phyloP scores from a whole-genome alignment of 768 basidiomycete genomes.

The Leccinum longicurvipes region DNA sequence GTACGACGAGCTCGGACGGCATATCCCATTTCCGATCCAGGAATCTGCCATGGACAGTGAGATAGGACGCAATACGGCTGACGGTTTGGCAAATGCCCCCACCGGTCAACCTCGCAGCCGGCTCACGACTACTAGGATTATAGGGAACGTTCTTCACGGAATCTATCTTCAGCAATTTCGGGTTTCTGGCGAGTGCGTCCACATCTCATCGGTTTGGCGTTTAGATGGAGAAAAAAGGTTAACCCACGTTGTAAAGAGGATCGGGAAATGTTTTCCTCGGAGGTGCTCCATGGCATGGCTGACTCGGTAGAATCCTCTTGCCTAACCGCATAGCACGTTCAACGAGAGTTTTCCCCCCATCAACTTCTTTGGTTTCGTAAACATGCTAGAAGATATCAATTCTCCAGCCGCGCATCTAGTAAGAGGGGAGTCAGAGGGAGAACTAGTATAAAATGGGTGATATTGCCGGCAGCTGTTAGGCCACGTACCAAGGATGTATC shows the following conservation, averaged over 20 bases:
- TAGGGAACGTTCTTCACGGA: not conserved
- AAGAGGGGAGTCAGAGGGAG: not conserved
- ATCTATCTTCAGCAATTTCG: not conserved
- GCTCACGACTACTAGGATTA: not conserved
- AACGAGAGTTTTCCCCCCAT: not conserved
- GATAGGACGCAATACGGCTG: not conserved
- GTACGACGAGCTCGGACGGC: not conserved
- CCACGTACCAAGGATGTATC: conserved; percentile 12
- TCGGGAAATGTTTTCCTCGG: not conserved
- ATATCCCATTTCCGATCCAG: not conserved
- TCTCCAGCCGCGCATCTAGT: conserved; percentile 9
- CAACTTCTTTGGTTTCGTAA: conserved; percentile 16
- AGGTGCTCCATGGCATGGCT: not conserved
- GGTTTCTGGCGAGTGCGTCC: not conserved
- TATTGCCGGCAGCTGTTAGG: conserved; percentile 11
- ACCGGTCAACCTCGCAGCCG: not conserved
- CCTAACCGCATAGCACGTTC: not conserved
- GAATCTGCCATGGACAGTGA: not conserved
- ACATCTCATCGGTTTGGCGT: not conserved
- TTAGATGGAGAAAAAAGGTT: conserved; percentile 11
- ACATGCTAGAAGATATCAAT: conserved; percentile 4
- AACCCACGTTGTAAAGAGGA: conserved; percentile 22
- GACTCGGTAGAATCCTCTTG: conserved; percentile 1
- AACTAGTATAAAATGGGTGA: conserved; percentile 9
- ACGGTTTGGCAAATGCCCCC: not conserved